Base-by-base conservation (phyloP, 1,139 yeast genomes). In the Debaryomycetaceae sp. region DNA sequence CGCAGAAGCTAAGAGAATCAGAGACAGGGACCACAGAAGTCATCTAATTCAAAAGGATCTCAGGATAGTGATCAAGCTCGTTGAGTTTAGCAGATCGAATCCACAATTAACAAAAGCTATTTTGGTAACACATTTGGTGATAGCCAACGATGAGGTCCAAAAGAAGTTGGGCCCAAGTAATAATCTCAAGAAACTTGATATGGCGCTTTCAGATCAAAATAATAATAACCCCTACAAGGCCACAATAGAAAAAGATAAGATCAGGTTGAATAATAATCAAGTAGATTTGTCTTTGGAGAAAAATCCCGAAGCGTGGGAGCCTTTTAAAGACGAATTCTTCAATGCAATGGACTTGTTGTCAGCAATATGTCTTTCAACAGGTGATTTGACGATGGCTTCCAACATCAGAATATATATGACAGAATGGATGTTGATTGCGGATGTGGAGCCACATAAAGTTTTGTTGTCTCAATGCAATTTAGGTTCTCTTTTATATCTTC, bases 311-410 rank as follows among this genome's bases (percentile, higher is more conserved):
- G 79, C 80, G 1, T 81, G 87, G 87, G 80, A 76, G 50, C 90
- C 91, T 3, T 87, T 84, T 55, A 69, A 83, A 33, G 89, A 84
- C 50, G 96, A 87, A 58, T 76, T 83, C 50, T 84, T 87, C 63
- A 81, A 81, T 47, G 85, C 87, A 2, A 72, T 89, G 66, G 93
- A 87, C 53, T 58, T 87, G 47, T 75, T 82, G 49, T 79, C 84
- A 6, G 88, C 90, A 1, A 72, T 83, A 35, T 83, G 87, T 51
- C 63, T 86, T 17, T 74, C 86, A 1, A 72, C 82, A 6, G 89
- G 90, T 7, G 91, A 86, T 57, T 66, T 82, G 43, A 69, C 78
- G 22, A 68, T 78, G 47, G 91, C 95, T 0, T 66, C 83, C 22
- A 72, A 79, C 45, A 75, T 86, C 38, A 85, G 84, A 54, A 71